Base-by-base conservation (phyloP, 2,329 filamentous ascomycete genomes). In the Fusarium tanahbumbuense region DNA sequence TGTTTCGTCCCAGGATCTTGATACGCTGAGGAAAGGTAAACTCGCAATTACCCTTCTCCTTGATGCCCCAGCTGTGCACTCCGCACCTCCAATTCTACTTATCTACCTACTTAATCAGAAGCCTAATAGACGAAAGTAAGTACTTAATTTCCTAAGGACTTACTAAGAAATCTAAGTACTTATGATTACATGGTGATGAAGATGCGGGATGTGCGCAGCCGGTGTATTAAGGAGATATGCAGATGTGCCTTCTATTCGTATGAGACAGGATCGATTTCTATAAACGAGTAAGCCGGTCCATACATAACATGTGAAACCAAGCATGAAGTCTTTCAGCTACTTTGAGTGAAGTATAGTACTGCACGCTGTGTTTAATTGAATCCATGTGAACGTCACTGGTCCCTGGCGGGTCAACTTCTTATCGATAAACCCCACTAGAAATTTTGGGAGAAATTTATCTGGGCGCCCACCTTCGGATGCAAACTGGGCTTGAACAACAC, bases 401-500 rank as follows among this genome's bases (percentile, higher is more conserved):
- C 53, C 40, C 20, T 34, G 27, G 56, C 60, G 62, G 49, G 45
- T 63, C 46, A 11, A 8, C 10, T 13, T 32, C 64, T 81, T 81
- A 81, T 81, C 79, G 79, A 81, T 81, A 81, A 79, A 75, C 78
- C 78, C 79, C 78, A 79, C 77, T 68, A 67, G 79, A 77, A 74
- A 74, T 79, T 73, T 79, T 76, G 76, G 72, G 67, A 70, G 69
- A 74, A 77, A 75, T 72, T 75, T 77, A 74, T 73, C 68, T 71
- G 52, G 54, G 58, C 63, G 54, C 59, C 55, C 67, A 56, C 64
- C 61, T 64, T 57, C 41, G 25, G 61, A 61, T 41, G 44, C 34
- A 64, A 63, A 50, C 50, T 64, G 61, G 58, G 46, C 67, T 70
- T 62, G 44, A 42, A 53, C 68, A 67, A 66, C 53, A 70, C 48